Base-by-base conservation (phyloP, 768 basidiomycete genomes). In the Agaricus blazei region DNA sequence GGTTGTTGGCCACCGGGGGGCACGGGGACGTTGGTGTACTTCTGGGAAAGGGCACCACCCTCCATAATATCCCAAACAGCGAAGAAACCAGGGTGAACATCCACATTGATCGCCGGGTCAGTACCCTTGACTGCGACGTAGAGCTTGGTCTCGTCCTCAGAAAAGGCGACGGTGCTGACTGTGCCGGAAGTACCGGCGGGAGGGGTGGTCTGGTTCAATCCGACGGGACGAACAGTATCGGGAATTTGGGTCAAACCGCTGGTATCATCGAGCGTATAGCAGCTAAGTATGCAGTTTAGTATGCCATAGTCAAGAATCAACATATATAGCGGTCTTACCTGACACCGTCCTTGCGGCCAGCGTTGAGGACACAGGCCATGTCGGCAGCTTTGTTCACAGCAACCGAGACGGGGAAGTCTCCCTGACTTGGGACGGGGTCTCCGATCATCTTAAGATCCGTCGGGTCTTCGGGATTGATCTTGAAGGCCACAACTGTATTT, bases 401-500 rank as follows among this genome's bases (percentile, higher is more conserved):
- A 8, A 76, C 59, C 1, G 78, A 76, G 54, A 81, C 67, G 14
- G 79, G 79, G 69, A 80, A 81, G 50, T 82, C 75, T 15, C 80
- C 79, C 3, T 72, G 74, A 11, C 68, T 72, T 15, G 70, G 66
- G 1, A 75, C 69, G 8, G 79, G 78, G 36, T 67, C 63, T 0
- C 79, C 79, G 31, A 80, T 65, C 70, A 75, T 69, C 11, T 59
- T 61, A 29, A 81, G 62, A 37, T 68, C 62, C 2, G 74, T 69
- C 0, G 79, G 79, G 59, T 77, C 66, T 15, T 58, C 64, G 8
- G 73, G 67, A 63, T 79, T 67, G 63, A 82, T 72, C 36, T 54
- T 59, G 63, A 75, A 77, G 53, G 73, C 63, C 12, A 70, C 66
- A 15, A 74, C 53, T 0, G 75, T 77, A 58, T 77, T 79, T 7